Conservation (phyloP, 768 basidiomycete genomes). For the Psilocybe cyanescens region DNA sequence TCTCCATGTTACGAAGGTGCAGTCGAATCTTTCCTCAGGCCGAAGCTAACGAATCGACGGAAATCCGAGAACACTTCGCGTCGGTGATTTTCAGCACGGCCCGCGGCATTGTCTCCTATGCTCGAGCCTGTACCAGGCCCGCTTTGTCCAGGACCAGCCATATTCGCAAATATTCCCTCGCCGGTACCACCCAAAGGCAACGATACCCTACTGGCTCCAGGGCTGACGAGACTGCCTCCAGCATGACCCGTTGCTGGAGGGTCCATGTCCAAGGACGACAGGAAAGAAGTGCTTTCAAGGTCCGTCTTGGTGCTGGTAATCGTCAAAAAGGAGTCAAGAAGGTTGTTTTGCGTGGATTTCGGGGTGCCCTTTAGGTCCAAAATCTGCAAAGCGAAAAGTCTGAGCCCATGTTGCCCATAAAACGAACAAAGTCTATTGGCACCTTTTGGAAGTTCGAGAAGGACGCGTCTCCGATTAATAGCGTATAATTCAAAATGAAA, state of each 20-base stretch:
- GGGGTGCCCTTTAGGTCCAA: conserved; percentile 94
- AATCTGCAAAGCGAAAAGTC: conserved; percentile 53
- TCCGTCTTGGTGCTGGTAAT: conserved; percentile 93
- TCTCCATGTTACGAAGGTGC: conserved; percentile 9
- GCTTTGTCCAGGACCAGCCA: conserved; percentile 62
- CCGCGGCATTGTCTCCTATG: conserved; percentile 38
- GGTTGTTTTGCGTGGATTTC: conserved; percentile 81
- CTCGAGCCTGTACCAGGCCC: conserved; percentile 69
- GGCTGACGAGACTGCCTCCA: conserved; percentile 62
- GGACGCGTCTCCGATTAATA: conserved; percentile 92
- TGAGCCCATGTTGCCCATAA: neutral
- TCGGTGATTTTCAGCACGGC: conserved; percentile 50
- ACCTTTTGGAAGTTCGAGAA: conserved; percentile 99
- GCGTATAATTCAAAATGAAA: conserved; percentile 94
- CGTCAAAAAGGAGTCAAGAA: conserved; percentile 90
- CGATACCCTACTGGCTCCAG: conserved; percentile 63
- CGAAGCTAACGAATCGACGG: conserved; percentile 87
- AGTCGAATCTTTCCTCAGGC: conserved; percentile 70
- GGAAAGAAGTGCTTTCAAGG: conserved; percentile 88
- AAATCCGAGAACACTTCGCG: conserved; percentile 90
- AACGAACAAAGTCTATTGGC: neutral
- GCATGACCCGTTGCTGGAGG: conserved; percentile 57
- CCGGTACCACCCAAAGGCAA: conserved; percentile 47
- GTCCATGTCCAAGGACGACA: conserved; percentile 96
- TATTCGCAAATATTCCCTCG: conserved; percentile 62